A percentile compares a stretch with the other conserved stretches of the same genome.
Conservation (phyloP, 2,329 filamentous ascomycete genomes). For the Hypoxylon sp. region DNA sequence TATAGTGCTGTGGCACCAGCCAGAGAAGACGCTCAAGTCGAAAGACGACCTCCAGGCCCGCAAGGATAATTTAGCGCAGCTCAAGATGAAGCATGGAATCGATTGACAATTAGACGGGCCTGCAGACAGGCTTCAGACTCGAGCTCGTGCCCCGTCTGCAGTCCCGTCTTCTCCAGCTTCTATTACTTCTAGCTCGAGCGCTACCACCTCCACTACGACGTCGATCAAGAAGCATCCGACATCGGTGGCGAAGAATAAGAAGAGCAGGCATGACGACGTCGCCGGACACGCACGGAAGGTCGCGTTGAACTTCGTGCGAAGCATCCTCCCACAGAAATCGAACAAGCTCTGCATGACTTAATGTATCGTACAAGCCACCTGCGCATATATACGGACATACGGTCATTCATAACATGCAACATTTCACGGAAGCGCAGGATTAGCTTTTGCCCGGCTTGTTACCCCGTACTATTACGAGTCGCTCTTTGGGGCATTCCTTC, state of each 20-base stretch:
- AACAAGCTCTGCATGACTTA: slow-evolving; percentile 55
- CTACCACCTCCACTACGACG: slow-evolving; percentile 48
- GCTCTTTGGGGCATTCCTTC: slow-evolving; percentile 42
- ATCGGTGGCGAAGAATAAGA: slow-evolving; percentile 49
- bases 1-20: slow-evolving; percentile 74
- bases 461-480: slow-evolving; percentile 35
- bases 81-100: slow-evolving; percentile 98
- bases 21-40: slow-evolving; percentile 81
- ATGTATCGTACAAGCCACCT: slow-evolving; percentile 40
- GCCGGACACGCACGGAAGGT: slow-evolving; percentile 52
- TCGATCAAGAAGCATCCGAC: slow-evolving; percentile 50
- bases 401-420: slow-evolving; percentile 41
- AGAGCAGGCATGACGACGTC: slow-evolving; percentile 52
- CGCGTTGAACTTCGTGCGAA: slow-evolving; percentile 53
- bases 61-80: slow-evolving; percentile 96
- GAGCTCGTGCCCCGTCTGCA: slow-evolving; percentile 65
- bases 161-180: slow-evolving; percentile 71
- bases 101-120: slow-evolving; percentile 90
- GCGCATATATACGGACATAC: slow-evolving; percentile 39
- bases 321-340: slow-evolving; percentile 53
- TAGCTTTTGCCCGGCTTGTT: slow-evolving; percentile 41
- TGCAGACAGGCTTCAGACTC: slow-evolving; percentile 67
- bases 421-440: slow-evolving; percentile 37
- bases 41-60: slow-evolving; percentile 95
- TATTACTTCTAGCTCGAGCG: slow-evolving; percentile 53